Conservation (phyloP, 139 green algal species). For the Chlamydomonas urium region DNA sequence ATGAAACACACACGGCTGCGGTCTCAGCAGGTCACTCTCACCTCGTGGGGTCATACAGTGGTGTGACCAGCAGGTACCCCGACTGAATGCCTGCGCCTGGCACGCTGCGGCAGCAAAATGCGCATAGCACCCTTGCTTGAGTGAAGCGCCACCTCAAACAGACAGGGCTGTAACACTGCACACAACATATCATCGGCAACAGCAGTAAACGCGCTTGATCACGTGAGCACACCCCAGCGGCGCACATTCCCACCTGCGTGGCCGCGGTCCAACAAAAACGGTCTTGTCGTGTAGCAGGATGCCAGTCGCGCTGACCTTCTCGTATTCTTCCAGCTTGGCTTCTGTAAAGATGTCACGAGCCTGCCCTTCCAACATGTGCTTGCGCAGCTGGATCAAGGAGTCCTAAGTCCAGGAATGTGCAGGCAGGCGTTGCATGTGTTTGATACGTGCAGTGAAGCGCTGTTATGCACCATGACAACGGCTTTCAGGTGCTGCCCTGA, state of each 20-base stretch:
- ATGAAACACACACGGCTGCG: background rate
- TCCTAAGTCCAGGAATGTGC: too few relatives aligned
- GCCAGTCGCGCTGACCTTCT: slow-evolving; percentile 28
- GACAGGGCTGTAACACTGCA: too few relatives aligned
- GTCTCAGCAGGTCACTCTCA: background rate
- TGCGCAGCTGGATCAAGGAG: slow-evolving; percentile 7
- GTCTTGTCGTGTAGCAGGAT: slow-evolving; percentile 46
- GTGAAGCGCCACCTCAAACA: too few relatives aligned
- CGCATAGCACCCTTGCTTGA: too few relatives aligned
- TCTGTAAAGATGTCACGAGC: background rate
- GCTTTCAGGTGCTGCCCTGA: too few relatives aligned
- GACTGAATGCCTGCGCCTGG: slow-evolving; percentile 25
- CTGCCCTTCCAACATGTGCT: background rate
- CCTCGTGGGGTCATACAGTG: slow-evolving; percentile 38
- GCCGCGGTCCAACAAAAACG: slow-evolving; percentile 65
- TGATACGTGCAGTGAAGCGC: too few relatives aligned
- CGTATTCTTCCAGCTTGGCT: background rate
- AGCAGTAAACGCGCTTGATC: too few relatives aligned
- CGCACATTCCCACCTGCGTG: slow-evolving; percentile 35
- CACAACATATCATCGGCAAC: too few relatives aligned
- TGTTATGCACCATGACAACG: too few relatives aligned
- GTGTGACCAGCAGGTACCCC: slow-evolving; percentile 67
- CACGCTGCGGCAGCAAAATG: slow-evolving; percentile 19
- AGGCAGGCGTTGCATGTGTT: too few relatives aligned
- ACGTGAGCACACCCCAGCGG: too few relatives aligned